Base-by-base conservation (phyloP, 2,329 filamentous ascomycete genomes). In the Hortaea werneckii region DNA sequence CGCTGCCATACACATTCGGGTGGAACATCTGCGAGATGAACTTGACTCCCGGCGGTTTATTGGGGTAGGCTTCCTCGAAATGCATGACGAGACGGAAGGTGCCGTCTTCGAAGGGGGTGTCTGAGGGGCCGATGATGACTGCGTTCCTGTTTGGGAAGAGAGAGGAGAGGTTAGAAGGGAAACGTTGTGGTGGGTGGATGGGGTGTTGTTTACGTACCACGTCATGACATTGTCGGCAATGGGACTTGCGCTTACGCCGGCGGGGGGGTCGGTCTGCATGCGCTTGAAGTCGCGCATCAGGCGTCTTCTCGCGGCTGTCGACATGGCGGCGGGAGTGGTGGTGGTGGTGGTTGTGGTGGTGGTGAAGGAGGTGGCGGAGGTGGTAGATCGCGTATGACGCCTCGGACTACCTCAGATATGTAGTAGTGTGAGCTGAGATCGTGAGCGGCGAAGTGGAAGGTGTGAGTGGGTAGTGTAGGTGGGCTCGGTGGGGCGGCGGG, bases 201-300 rank as follows among this genome's bases (percentile, higher is more conserved):
- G 20, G 20, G 3, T 28, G 34, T 12, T 38, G 30, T 10, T 40
- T 27, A 12, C 76, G 54, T 76, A 94, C 87, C 87, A 95, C 42
- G 87, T 94, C 88, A 95, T 95, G 60, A 95, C 88, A 73, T 95
- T 95, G 63, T 95, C 88, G 50, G 90, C 87, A 40, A 96, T 85
- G 5, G 92, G 92, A 44, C 89, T 96, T 11, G 92, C 92, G 54
- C 90, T 96, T 44, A 98, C 90, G 48, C 92, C 92, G 43, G 90
- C 90, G 7, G 92, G 92, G 66, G 92, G 92, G 64, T 98, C 92
- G 40, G 90, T 96, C 73, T 98, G 92, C 90, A 98, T 98, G 69
- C 92, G 88, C 89, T 96, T 96, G 79, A 96, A 96, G 75, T 96
- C 92, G 67, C 92, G 86, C 92, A 98, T 96, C 67, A 98, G 76